Evolutionary conservation across 2,329 filamentous ascomycete species (phyloP), one percentile per base, ranked within the genome.

Genomic region (Botryotinia convoluta): DNA sequence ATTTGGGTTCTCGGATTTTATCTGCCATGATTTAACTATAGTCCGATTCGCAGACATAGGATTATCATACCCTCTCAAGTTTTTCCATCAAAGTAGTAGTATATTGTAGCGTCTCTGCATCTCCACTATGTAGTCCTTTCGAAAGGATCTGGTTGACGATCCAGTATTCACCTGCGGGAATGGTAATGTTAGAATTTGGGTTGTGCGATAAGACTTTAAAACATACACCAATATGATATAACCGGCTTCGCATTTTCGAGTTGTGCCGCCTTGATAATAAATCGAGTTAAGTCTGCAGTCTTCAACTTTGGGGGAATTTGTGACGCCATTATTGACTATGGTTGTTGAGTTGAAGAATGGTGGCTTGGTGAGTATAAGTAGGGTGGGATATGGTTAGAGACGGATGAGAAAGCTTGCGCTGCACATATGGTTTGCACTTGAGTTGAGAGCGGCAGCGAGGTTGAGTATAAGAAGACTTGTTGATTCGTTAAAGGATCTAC

Each of bases 151-250:
- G 93, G 79, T 98, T 94, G 64, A 97, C 92, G 39, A 96, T 93
- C 87, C 93, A 96, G 83, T 96, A 97, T 80, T 97, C 92, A 82
- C 93, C 93, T 96, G 57, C 75, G 78, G n/a, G n/a, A 77, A 77
- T 74, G 72, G 81, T 35, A 78, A 76, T 78, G 76, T 73, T 64
- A 74, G 67, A 59, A 37, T 22, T 45, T 67, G 7, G 26, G 57
- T 60, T 64, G 67, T 16, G 29, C 29, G 37, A 39, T 10, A 64
- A 32, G 42, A 26, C 20, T 20, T 59, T 20, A 20, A 51, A 29
- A 87, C 92, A 80, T 87, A 97, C 95, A 96, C 94, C 95, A 98
- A 83, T 98, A 99, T 76, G 95, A 88, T 77, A 98, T 88, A 74
- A 96, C 93, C 14, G 96, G 96, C 83, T 95, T 96, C 80, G 91